These are phyloP conservation scores for Metschnikowia picachoensis DNA, from an alignment of 805 yeast genomes.

Conservation along the genomic window DNA sequence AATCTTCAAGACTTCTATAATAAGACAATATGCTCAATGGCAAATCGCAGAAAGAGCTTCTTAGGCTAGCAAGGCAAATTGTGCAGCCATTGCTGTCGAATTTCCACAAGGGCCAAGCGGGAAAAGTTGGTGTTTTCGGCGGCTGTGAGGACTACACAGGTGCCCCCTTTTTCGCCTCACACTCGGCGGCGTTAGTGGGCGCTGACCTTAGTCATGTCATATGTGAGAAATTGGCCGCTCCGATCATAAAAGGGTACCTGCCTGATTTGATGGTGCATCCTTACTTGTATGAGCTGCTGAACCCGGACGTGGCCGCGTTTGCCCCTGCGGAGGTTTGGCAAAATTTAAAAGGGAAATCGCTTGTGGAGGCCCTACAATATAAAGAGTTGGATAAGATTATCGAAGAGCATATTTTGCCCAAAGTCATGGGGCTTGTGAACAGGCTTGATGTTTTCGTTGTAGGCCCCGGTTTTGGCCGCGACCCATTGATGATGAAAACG, in stretches of 20 bases:
- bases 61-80: slow-evolving; percentile 48
- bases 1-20: neutral
- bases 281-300: slow-evolving; percentile 54
- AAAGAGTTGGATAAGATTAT: slow-evolving; percentile 31
- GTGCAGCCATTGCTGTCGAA: slow-evolving; percentile 72
- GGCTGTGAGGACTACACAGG: slow-evolving; percentile 97
- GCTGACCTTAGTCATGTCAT: slow-evolving; percentile 85
- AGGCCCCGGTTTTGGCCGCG: slow-evolving; percentile 95
- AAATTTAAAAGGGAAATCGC: slow-evolving; percentile 11
- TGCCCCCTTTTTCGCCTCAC: slow-evolving; percentile 89
- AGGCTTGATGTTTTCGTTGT: slow-evolving; percentile 77
- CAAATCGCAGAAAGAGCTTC: slow-evolving; percentile 40
- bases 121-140: slow-evolving; percentile 82
- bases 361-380: slow-evolving; percentile 23
- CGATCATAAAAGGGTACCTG: slow-evolving; percentile 79
- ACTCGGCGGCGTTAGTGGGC: slow-evolving; percentile 80
- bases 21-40: slow-evolving; percentile 11
- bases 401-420: slow-evolving; percentile 48
- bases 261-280: slow-evolving; percentile 98
- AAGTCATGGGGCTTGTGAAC: slow-evolving; percentile 50
- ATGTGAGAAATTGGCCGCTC: slow-evolving; percentile 77
- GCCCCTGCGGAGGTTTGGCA: slow-evolving; percentile 21
- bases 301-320: slow-evolving; percentile 22
- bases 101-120: slow-evolving; percentile 91
- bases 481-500: slow-evolving; percentile 58